Percentiles rank a stretch among this genome's conserved stretches.
phyloP scores from a whole-genome alignment of 2,329 filamentous ascomycete genomes.

The Penicillium sp. region DNA sequence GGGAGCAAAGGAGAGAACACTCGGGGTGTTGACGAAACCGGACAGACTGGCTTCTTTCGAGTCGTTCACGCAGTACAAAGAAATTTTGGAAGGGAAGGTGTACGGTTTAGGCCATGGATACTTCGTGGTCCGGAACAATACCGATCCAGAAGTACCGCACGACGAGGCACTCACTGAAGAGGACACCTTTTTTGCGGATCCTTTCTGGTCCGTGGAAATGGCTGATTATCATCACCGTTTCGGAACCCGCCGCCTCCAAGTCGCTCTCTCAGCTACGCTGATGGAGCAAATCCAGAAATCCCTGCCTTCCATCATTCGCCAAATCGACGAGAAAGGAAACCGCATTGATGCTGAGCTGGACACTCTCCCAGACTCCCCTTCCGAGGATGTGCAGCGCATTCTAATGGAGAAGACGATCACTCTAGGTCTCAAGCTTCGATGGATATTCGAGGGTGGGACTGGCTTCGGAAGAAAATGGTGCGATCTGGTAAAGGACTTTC shows the following conservation, averaged over 20 bases:
- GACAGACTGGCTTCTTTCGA: conserved; percentile 62
- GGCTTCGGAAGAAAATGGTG: conserved; percentile 37
- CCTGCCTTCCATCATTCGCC: conserved; percentile 33
- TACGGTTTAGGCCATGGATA: conserved; percentile 72
- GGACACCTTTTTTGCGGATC: conserved; percentile 47
- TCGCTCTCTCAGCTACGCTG: conserved; percentile 40
- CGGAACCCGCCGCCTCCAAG: conserved; percentile 53
- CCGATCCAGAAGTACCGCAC: conserved; percentile 46
- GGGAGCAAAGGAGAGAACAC: conserved; percentile 58
- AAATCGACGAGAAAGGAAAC: conserved; percentile 50
- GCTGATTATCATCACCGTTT: conserved; percentile 44
- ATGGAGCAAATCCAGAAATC: conserved; percentile 44
- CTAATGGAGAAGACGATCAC: conserved; percentile 59
- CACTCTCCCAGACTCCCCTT: conserved; percentile 64
- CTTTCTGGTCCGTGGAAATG: conserved; percentile 49
- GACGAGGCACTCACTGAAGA: conserved; percentile 50
- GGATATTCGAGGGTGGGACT: conserved; percentile 52
- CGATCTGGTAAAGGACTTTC: conserved; percentile 52
- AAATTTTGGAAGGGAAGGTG: conserved; percentile 61
- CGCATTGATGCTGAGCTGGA: conserved; percentile 56
- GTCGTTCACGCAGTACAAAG: conserved; percentile 57
- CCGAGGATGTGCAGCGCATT: conserved; percentile 62
- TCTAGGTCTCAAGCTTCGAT: conserved; percentile 56
- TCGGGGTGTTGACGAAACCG: conserved; percentile 82
- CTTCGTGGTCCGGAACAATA: conserved; percentile 67